A percentile compares a stretch with the other conserved stretches of the same genome.
Conservation (phyloP, 805 yeast genomes). For the Metschnikowia cubensis region DNA sequence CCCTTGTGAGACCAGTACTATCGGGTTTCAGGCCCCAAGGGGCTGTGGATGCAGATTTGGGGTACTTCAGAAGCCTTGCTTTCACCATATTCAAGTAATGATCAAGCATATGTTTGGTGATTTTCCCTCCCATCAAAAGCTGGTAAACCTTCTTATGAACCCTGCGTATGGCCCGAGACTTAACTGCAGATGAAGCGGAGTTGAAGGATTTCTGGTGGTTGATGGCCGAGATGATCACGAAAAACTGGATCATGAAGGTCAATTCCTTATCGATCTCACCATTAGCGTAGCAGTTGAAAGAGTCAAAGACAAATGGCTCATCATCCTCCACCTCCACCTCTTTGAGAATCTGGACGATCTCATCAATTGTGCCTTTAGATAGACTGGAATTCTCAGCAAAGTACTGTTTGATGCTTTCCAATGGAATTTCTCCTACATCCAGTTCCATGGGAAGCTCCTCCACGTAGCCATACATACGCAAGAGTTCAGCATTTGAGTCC, state of each 20-base stretch:
- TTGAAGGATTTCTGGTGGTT: constrained; percentile 22
- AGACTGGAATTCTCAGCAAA: constrained; percentile 23
- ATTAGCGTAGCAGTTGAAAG: constrained; percentile 58
- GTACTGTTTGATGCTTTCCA: constrained; percentile 38
- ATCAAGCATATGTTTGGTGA: constrained; percentile 38
- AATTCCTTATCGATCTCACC: constrained; percentile 62
- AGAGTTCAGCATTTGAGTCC: constrained; percentile 83
- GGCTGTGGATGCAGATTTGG: constrained; percentile 25
- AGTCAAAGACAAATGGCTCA: constrained; percentile 44
- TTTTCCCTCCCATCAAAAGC: constrained; percentile 46
- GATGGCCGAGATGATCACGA: constrained; percentile 34
- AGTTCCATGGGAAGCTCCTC: constrained; percentile 66
- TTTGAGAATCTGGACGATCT: constrained; percentile 27
- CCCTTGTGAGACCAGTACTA: background rate
- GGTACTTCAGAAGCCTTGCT: constrained; percentile 45
- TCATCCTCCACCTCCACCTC: constrained; percentile 37
- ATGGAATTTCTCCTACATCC: constrained; percentile 77
- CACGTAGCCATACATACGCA: constrained; percentile 89
- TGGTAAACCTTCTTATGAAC: constrained; percentile 59
- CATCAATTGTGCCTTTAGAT: constrained; percentile 30
- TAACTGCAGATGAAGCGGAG: constrained; percentile 24
- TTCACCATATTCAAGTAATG: constrained; percentile 32
- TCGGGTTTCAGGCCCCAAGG: background rate
- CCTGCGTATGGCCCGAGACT: constrained; percentile 37
- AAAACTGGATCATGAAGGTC: constrained; percentile 48